Conservation (phyloP, 495 filamentous ascomycete species). For the Tuber umbilicatum region DNA sequence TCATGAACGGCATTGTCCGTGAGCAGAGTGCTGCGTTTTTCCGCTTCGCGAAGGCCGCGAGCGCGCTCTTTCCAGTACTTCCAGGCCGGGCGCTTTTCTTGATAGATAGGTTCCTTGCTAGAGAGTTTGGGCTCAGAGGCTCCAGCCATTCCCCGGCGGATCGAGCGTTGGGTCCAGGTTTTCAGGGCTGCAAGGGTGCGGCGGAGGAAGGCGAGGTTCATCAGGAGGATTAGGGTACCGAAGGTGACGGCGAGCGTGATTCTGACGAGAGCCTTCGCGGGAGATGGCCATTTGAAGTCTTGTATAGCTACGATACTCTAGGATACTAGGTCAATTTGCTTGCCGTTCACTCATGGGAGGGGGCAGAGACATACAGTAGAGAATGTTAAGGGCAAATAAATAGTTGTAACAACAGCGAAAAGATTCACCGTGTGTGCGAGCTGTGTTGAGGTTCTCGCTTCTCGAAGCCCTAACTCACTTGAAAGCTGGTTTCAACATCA, state of each 20-base stretch:
- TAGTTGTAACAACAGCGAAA: conserved; percentile 6
- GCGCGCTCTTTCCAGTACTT: neutral
- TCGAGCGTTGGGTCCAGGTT: neutral
- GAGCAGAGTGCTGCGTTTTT: neutral
- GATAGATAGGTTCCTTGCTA: neutral
- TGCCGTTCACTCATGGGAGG: neutral
- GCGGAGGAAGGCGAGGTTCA: conserved; percentile 3
- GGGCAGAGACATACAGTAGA: neutral
- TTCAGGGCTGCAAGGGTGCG: neutral
- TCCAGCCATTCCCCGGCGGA: neutral
- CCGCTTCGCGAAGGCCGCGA: neutral
- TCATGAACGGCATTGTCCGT: neutral
- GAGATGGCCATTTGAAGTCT: neutral
- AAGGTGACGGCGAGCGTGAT: neutral
- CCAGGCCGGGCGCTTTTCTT: neutral
- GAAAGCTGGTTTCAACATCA: neutral
- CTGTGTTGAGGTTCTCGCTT: conserved; percentile 6
- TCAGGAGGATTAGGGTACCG: neutral
- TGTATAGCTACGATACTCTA: neutral
- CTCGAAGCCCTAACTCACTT: neutral
- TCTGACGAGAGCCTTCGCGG: neutral
- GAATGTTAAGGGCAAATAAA: conserved; percentile 3
- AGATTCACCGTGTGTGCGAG: neutral
- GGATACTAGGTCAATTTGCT: neutral
- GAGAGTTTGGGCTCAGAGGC: neutral